Percentiles rank a stretch among this genome's conserved stretches.
These are phyloP conservation scores for Stachybotrys chartarum DNA, from an alignment of 2,329 filamentous ascomycete species.

Conservation along the genomic window DNA sequence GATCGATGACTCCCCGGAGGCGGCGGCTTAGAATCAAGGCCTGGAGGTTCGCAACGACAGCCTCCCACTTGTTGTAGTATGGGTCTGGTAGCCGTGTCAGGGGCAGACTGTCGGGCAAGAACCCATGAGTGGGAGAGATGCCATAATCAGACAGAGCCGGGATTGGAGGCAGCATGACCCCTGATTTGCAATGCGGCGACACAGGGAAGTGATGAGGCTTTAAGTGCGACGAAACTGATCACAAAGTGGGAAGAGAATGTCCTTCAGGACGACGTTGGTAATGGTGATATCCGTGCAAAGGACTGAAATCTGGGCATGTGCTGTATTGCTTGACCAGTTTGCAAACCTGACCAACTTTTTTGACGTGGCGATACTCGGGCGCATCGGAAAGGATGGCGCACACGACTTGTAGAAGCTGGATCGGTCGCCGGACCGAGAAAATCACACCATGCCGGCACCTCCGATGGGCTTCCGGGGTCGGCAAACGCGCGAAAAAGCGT, in stretches of 20 bases:
- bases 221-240: neutral
- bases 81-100: conserved; percentile 74
- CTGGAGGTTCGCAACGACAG: conserved; percentile 78
- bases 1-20: conserved; percentile 71
- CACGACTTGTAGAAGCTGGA: neutral
- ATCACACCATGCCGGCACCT: neutral
- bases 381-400: neutral
- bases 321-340: no score
- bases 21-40: conserved; percentile 78
- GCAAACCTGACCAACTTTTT: neutral
- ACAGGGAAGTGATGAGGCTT: neutral
- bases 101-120: conserved; percentile 76
- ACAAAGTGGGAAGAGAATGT: neutral
- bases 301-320: no score
- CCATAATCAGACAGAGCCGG: conserved; percentile 69
- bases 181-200: neutral
- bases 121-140: conserved; percentile 72
- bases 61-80: conserved; percentile 95
- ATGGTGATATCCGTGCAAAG: no score
- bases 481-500: neutral
- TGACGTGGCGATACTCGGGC: neutral
- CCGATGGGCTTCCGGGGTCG: neutral
- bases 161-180: conserved; percentile 50
- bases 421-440: neutral
- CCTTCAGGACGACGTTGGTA: no score